Conservation (phyloP, 2,329 filamentous ascomycete genomes). For the Ambrosiella xylebori region DNA sequence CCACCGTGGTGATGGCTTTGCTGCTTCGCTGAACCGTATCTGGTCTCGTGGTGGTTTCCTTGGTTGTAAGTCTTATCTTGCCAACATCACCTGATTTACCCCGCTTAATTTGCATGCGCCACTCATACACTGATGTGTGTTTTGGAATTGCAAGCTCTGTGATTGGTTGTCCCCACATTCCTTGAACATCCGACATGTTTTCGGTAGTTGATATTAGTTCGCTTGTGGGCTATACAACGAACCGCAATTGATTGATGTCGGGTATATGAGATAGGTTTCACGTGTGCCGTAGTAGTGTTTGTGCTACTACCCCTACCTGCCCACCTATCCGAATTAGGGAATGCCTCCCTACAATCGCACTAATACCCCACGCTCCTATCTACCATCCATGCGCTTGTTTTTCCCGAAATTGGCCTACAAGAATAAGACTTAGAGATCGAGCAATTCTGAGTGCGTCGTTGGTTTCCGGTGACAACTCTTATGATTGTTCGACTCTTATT, state of each 20-base stretch:
- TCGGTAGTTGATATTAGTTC: neutral
- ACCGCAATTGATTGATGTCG: no score
- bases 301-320: neutral
- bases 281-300: neutral
- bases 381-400: neutral
- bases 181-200: neutral
- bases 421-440: neutral
- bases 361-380: neutral
- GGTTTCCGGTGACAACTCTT: neutral
- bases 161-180: neutral
- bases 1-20: slow-evolving; percentile 78
- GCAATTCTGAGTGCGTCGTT: neutral
- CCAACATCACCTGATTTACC: neutral
- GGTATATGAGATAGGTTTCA: neutral
- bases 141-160: neutral
- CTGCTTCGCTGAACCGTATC: slow-evolving; percentile 63
- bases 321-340: neutral
- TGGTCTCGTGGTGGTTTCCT: slow-evolving; percentile 87
- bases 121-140: neutral
- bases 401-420: neutral
- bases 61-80: slow-evolving; percentile 55
- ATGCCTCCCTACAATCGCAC: neutral
- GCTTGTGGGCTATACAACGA: no score
- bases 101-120: neutral
- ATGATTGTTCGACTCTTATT: neutral